Evolutionary conservation across 768 basidiomycete species (phyloP).

Genomic region (Termitomyces sp.): DNA sequence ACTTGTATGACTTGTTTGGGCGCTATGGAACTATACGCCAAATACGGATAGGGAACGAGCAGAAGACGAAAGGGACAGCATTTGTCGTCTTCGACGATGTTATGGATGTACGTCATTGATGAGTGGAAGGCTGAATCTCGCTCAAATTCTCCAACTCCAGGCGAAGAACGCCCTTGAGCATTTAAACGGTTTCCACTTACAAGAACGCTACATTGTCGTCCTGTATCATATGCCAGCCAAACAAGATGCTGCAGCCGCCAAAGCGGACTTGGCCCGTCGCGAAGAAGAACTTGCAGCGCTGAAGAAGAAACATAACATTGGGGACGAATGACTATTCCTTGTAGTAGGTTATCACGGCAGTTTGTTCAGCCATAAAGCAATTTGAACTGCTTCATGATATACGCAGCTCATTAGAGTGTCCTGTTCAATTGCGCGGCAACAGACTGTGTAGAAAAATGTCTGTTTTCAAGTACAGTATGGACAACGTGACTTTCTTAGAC

Average conservation of each 20-base stretch:
- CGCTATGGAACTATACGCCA: conserved; percentile 97
- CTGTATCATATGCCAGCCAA: conserved; percentile 98
- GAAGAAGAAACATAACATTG: conserved; percentile 84
- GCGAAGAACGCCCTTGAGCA: conserved; percentile 97
- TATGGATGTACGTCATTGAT: conserved; percentile 70
- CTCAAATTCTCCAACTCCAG: conserved; percentile 21
- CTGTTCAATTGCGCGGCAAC: neutral
- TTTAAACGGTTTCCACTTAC: conserved; percentile 95
- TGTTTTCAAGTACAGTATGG: conserved; percentile 2
- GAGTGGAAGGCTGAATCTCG: neutral
- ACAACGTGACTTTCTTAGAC: neutral
- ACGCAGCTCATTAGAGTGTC: neutral
- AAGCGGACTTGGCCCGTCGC: conserved; percentile 84
- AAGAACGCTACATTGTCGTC: conserved; percentile 97
- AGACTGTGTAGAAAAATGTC: neutral
- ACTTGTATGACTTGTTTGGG: conserved; percentile 95
- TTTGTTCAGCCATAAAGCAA: conserved; percentile 3
- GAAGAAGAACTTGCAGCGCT: conserved; percentile 86
- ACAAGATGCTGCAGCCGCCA: conserved; percentile 89
- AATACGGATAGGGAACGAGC: conserved; percentile 87
- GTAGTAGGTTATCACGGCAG: conserved; percentile 13
- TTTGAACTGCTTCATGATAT: neutral
- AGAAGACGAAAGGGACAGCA: conserved; percentile 92
- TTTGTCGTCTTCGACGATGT: conserved; percentile 97
- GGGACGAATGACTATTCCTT: conserved; percentile 48